Evolutionary conservation across 1,139 yeast species (phyloP), one percentile per base, ranked within the genome.

Genomic region (Taiozyma onychis): DNA sequence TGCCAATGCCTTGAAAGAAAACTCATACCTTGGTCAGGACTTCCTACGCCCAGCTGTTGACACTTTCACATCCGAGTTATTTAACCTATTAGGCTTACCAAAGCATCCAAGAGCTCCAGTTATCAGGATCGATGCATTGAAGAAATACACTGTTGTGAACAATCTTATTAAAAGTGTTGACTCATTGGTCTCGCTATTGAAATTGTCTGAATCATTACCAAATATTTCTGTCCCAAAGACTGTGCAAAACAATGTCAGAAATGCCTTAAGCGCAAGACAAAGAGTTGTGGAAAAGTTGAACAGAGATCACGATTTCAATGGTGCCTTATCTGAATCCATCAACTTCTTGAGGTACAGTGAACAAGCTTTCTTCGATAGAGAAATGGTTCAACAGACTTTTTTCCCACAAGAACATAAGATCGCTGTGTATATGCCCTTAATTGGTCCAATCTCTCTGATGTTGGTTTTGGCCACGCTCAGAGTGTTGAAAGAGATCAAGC

Each of bases 401-500:
- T 90, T 91, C 73, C 98, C 98, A 0, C 91, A 88, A 57, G 97
- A 91, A 63, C 98, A 93, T 65, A 90, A 89, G 64, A 73, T 91
- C 62, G 98, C 98, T 0, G 96, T 93, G 0, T 93, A 90, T 57
- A 73, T 89, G 60, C 99, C 98, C 0, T 70, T 93, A 48, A 67
- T 90, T 39, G 98, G 97, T 0, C 99, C 99, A 0, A 71, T 90
- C 27, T 70, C 79, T 1, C 78, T 93, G 21, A 91, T 93, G n/a
- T 66, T 85, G 22, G 44, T 76, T 1, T 66, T 88, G 59, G 90
- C 91, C 0, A 56, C 79, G 1, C 46, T 83, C 0, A 69, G 80
- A 42, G 57, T 74, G 2, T 13, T 74, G 7, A 69, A 67, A 49
- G 82, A 77, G 57, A 59, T 54, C 22, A 60, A 56, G 41, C 39